Conservation (phyloP, 345 rosid genomes). For the Eucalyptus rudis region DNA sequence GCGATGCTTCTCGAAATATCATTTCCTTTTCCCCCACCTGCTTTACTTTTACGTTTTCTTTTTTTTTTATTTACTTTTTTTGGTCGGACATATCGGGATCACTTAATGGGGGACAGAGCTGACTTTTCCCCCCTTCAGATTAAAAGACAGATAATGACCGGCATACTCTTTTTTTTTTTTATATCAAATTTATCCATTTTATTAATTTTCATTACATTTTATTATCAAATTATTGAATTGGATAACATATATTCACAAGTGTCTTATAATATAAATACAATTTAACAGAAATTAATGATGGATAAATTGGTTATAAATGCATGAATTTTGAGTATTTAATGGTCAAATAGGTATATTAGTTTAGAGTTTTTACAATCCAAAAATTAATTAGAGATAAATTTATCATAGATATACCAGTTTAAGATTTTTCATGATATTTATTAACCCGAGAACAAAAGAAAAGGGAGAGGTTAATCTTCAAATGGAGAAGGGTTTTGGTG, state of each 20-base stretch:
- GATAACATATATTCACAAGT: accelerated
- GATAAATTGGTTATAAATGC: no score
- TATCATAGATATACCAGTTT: accelerated
- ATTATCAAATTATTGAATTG: no score
- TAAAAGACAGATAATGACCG: neutral
- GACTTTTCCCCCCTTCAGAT: neutral
- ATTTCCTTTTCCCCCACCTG: neutral
- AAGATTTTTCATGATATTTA: no score
- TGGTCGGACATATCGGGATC: neutral
- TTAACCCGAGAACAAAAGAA: neutral
- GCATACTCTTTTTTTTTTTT: accelerated
- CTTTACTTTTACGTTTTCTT: neutral
- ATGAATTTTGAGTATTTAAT: no score
- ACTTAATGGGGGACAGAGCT: neutral
- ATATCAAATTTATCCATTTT: accelerated
- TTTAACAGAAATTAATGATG: no score
- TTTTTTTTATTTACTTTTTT: neutral
- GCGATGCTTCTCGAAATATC: neutral
- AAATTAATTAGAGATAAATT: no score
- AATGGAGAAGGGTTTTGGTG: neutral
- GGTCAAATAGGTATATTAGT: no score
- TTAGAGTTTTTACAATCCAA: accelerated
- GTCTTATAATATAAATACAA: accelerated
- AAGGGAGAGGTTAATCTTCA: neutral
- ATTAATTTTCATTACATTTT: no score